phyloP scores from a whole-genome alignment of 2,329 filamentous ascomycete species.

The Xylogone sp. region DNA sequence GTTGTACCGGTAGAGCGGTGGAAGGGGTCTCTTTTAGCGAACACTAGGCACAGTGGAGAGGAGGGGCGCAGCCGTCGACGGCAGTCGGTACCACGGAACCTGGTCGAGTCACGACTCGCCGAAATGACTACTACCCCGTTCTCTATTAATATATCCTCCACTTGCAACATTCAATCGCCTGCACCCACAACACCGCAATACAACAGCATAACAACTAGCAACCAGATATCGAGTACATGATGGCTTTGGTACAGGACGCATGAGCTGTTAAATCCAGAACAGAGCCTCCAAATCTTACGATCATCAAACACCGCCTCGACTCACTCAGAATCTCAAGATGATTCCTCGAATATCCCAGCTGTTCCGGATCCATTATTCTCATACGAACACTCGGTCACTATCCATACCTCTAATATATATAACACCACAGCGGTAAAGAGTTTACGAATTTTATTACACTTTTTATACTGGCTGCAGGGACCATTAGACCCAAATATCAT shows the following conservation, averaged over 20 bases:
- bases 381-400: slow-evolving; percentile 47
- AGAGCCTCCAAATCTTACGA: neutral
- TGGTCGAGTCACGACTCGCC: neutral
- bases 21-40: neutral
- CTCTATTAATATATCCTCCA: neutral
- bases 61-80: neutral
- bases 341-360: slow-evolving; percentile 37
- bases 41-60: neutral
- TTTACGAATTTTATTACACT: neutral
- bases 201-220: neutral
- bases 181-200: neutral
- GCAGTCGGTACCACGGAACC: neutral
- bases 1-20: neutral
- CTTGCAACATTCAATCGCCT: too few relatives aligned
- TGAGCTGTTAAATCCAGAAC: neutral
- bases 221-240: neutral
- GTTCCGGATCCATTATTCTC: slow-evolving; percentile 38
- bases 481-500: neutral
- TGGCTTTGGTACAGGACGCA: neutral
- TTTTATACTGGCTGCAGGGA: neutral
- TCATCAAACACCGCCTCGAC: neutral
- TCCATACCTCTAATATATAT: slow-evolving; percentile 13
- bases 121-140: neutral
- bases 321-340: slow-evolving; percentile 39
- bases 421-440: slow-evolving; percentile 13